Evolutionary conservation across 345 rosid genomes (phyloP), one percentile per base, ranked within the genome.

Genomic region (Garcia nutans): DNA sequence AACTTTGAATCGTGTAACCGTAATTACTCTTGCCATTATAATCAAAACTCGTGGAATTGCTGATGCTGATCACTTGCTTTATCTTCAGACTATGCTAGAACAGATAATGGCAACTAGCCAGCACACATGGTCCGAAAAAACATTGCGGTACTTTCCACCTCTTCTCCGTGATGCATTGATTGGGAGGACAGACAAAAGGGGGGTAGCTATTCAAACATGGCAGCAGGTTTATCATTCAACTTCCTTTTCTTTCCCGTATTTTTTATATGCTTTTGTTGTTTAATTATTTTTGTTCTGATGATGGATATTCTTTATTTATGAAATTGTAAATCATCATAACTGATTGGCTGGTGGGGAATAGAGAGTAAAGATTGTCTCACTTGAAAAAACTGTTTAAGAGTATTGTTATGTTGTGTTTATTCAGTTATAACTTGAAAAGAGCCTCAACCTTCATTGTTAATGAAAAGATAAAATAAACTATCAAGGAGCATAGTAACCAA

Each of bases 41-140:
- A 89, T 93, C 72, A 96, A 93, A 85, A 96, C 99, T 61, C 95
- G 99, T 44, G 99, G 99, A 78, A 92, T 93, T 75, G 91, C 99
- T 8, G 98, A 96, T 84, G 96, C 99, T 80, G 99, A 96, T 80
- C 98, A 96, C 82, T 61, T 96, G 78, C 89, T 85, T 71, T 93
- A 87, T 84, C 89, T 96, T 79, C 99, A 88, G 83, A 88, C 89
- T 49, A 92, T 93, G 98, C 79, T 93, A 72, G 99, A 96, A 67
- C 98, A 93, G 72, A 86, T 96, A 81, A 82, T 96, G 76, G 92
- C 92, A 65, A 88, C 96, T 71, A 93, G 97, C 84, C 94, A 89
- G 74, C 99, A 96, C 82, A 87, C 92, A 20, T 96, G 99, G 99
- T 96, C 99, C 52, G 92, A 96, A 76, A 93, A 92, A 81, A 96